Evolutionary conservation across 2,329 filamentous ascomycete species (phyloP), one percentile per base, ranked within the genome.

Genomic region (Bretziella fagacearum): DNA sequence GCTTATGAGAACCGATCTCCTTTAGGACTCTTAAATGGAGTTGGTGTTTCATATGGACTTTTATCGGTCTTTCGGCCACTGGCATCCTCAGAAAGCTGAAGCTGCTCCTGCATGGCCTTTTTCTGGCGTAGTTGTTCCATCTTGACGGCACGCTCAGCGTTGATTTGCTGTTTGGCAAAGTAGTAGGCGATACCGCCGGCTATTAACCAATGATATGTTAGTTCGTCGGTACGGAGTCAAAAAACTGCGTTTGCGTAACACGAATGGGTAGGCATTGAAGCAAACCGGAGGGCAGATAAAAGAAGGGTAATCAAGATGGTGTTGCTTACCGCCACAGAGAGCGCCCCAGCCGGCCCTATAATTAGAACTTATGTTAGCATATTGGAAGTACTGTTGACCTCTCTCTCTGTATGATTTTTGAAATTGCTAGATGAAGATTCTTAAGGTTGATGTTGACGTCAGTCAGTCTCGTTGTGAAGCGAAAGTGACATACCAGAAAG

Each of bases 101-200:
- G 42, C 41, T 48, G 42, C 26, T 50, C 50, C 33, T 70, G 65
- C 55, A 69, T 65, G 49, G 71, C 72, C 65, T 72, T 79, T 65
- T 81, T 79, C 55, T 75, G 65, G 47, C 73, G 70, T 50, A 70
- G 72, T 52, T 81, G 77, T 56, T 81, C 73, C 54, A 81, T 74
- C 57, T 84, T 77, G 51, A 75, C 68, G 52, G 74, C 71, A 53
- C 89, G 83, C 63, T 95, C 86, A 55, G 83, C 83, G 60, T 95
- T 94, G 72, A 98, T 93, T 62, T 79, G 80, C 59, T 77, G 74
- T 71, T 98, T 98, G 53, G 91, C 91, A 61, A 95, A 94, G 68
- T 84, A 86, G 70, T 96, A 98, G 57, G 89, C 86, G 53, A 81
- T 84, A 54, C 77, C 91, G 59, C 89, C 91, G 55, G 87, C 85